Percentiles rank a stretch among this genome's conserved stretches.
Conservation (phyloP, 768 basidiomycete species). For the Trametes sanguinea region DNA sequence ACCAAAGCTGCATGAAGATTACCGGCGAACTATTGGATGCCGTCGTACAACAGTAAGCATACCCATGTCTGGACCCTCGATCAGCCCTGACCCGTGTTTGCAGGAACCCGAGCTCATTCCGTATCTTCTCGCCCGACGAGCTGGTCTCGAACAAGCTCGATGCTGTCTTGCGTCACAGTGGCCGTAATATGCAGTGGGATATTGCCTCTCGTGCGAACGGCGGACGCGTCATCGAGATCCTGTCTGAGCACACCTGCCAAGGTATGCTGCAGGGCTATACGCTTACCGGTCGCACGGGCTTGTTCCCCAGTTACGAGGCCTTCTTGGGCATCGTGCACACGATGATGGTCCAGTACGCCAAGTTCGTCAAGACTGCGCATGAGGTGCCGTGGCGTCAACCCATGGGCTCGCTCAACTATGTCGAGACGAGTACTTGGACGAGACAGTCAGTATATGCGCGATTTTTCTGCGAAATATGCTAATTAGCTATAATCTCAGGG, state of each 20-base stretch:
- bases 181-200: constrained; percentile 89
- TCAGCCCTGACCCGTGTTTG: not conserved
- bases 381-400: constrained; percentile 76
- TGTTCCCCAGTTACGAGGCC: constrained; percentile 91
- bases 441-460: constrained; percentile 45
- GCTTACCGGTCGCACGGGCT: constrained; percentile 79
- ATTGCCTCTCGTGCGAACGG: constrained; percentile 61
- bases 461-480: no score
- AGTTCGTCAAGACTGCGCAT: constrained; percentile 77
- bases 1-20: constrained; percentile 79
- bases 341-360: constrained; percentile 89
- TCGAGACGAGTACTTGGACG: constrained; percentile 87
- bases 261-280: constrained; percentile 94
- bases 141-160: constrained; percentile 88
- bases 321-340: constrained; percentile 90
- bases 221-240: constrained; percentile 85
- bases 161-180: constrained; percentile 65
- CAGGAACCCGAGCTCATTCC: constrained; percentile 76
- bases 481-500: constrained; percentile 27
- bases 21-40: constrained; percentile 58
- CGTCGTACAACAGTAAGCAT: constrained; percentile 54
- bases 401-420: constrained; percentile 75
- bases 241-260: constrained; percentile 87
- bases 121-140: constrained; percentile 92
- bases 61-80: not conserved